phyloP scores from a whole-genome alignment of 306 rosid species.

The Astragalus membranaceus region DNA sequence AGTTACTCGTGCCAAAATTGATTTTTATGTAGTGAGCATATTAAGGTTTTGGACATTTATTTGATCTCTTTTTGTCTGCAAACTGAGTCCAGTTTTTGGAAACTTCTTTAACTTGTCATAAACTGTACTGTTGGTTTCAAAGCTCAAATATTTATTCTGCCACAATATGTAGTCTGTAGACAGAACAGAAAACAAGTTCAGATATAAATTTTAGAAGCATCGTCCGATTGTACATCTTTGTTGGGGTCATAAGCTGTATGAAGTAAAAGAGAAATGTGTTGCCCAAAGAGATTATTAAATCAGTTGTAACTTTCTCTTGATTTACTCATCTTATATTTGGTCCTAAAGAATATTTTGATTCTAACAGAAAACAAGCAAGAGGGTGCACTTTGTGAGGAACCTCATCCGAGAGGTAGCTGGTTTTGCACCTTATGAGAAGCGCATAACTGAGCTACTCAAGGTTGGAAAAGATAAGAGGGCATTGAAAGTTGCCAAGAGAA shows the following conservation, averaged over 20 bases:
- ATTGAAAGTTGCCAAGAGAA: constrained; percentile 69
- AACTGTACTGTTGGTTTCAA: not conserved
- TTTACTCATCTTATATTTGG: not conserved
- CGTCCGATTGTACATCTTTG: not conserved
- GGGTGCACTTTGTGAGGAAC: constrained; percentile 71
- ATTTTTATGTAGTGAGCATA: not conserved
- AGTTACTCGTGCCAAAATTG: no score
- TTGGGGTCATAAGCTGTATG: not conserved
- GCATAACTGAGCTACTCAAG: constrained; percentile 94
- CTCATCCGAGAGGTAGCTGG: constrained; percentile 89
- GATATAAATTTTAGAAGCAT: not conserved
- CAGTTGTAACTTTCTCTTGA: not conserved
- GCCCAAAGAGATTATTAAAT: not conserved
- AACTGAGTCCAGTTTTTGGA: no score
- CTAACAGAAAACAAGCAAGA: constrained; percentile 68
- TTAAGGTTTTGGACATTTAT: not conserved
- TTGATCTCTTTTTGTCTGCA: not conserved
- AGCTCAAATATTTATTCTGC: not conserved
- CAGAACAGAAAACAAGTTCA: not conserved
- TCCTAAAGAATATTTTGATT: not conserved
- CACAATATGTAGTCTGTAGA: no score
- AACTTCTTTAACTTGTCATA: not conserved
- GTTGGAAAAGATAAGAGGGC: constrained; percentile 95
- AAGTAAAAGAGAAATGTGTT: not conserved
- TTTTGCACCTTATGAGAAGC: constrained; percentile 86